Percentiles rank a stretch among this genome's conserved stretches.
These are phyloP conservation scores for Neurospora terricola DNA, from an alignment of 495 filamentous ascomycete genomes.

Conservation along the genomic window DNA sequence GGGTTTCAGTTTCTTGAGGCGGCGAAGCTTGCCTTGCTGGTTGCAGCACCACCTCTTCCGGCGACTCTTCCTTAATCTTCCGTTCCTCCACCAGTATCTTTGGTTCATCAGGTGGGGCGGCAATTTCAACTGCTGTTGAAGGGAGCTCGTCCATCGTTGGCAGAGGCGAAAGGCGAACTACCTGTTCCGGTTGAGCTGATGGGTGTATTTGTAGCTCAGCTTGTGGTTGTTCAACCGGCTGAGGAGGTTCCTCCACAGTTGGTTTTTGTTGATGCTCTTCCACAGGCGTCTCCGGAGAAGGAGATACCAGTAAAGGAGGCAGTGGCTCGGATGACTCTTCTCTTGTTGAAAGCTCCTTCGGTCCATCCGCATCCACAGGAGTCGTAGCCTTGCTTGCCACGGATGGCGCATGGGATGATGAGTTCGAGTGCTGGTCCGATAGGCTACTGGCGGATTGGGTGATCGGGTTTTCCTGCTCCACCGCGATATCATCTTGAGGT, in stretches of 20 bases:
- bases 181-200: background rate
- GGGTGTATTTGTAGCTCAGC: background rate
- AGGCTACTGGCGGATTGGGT: conserved; percentile 20
- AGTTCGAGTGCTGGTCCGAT: conserved; percentile 33
- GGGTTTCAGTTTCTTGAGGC: background rate
- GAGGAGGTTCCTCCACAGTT: background rate
- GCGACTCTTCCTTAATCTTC: background rate
- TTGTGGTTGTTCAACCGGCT: background rate
- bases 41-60: background rate
- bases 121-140: background rate
- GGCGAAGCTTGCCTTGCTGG: background rate
- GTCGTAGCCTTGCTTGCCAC: conserved; percentile 48
- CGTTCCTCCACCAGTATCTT: background rate
- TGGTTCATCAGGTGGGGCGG: background rate
- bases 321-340: background rate
- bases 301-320: background rate
- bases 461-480: conserved; percentile 11
- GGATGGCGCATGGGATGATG: conserved; percentile 34
- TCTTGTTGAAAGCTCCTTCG: conserved; percentile 16
- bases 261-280: background rate
- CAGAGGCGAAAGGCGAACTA: background rate
- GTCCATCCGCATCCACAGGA: conserved; percentile 37
- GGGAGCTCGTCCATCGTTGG: background rate
- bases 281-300: background rate
- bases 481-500: background rate